Evolutionary conservation across 345 rosid genomes (phyloP).

Genomic region (Pugionium dolabratum): DNA sequence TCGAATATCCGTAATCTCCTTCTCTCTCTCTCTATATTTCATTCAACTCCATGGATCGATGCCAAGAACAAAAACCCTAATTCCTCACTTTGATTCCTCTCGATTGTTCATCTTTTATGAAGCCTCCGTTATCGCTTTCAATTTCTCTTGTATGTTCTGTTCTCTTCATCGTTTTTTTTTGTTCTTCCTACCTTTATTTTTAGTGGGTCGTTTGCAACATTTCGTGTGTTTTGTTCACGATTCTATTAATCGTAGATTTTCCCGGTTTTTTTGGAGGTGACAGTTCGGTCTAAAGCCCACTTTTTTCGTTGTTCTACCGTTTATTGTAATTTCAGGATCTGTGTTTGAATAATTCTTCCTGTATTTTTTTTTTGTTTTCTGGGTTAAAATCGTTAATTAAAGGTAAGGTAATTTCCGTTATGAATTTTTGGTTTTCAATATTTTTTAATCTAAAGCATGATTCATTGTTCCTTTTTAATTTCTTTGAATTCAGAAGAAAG

Average conservation of each 20-base stretch:
- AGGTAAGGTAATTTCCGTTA: slow-evolving; percentile 46
- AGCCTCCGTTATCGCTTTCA: slow-evolving; percentile 56
- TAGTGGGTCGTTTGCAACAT: slow-evolving; percentile 7
- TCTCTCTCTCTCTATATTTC: slow-evolving; percentile 22
- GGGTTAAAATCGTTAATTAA: slow-evolving; percentile 50
- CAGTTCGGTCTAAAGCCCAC: slow-evolving; percentile 13
- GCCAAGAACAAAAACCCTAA: slow-evolving; percentile 19
- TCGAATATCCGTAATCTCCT: slow-evolving; percentile 18
- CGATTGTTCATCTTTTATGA: slow-evolving; percentile 48
- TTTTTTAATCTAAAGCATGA: neutral
- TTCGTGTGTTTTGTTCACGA: slow-evolving; percentile 26
- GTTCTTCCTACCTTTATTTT: slow-evolving; percentile 36
- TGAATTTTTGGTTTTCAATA: neutral
- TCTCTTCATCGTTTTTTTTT: slow-evolving; percentile 22
- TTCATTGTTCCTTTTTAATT: neutral
- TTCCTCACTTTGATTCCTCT: no score
- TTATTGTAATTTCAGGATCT: slow-evolving; percentile 31
- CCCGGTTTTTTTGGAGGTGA: slow-evolving; percentile 35
- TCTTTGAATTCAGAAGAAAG: neutral
- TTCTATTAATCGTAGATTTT: slow-evolving; percentile 39
- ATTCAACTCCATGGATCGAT: slow-evolving; percentile 30
- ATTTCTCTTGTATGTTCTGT: slow-evolving; percentile 44
- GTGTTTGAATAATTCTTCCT: slow-evolving; percentile 20
- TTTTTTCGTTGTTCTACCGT: slow-evolving; percentile 14
- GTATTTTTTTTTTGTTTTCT: slow-evolving; percentile 20